Evolutionary conservation across 495 filamentous ascomycete genomes (phyloP).

Genomic region (Amphirosellinia nigrospora): DNA sequence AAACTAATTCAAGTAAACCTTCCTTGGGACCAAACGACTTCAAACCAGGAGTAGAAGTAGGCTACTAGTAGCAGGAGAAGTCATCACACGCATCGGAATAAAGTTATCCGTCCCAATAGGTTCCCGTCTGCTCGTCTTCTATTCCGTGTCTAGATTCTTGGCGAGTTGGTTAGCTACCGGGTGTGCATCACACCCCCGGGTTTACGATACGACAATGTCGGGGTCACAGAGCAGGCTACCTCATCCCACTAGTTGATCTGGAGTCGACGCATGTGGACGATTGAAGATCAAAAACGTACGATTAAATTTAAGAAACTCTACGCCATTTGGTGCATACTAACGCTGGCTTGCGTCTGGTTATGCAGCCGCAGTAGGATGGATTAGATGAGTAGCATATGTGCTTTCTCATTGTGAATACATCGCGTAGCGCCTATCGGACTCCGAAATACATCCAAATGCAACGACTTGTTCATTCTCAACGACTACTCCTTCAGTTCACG

Average conservation of each 20-base stretch:
- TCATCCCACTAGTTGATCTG: not conserved
- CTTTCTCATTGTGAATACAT: not conserved
- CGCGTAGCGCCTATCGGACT: not conserved
- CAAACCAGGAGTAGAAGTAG: constrained; percentile 1
- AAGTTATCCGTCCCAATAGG: not conserved
- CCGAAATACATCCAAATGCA: not conserved
- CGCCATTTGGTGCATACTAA: not conserved
- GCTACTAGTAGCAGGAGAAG: constrained; percentile 4
- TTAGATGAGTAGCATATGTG: not conserved
- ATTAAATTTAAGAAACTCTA: not conserved
- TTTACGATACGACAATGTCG: not conserved
- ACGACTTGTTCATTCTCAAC: not conserved
- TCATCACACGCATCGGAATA: constrained; percentile 3
- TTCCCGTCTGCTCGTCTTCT: not conserved
- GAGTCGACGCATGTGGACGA: not conserved
- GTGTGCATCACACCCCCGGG: not conserved
- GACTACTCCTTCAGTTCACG: not conserved
- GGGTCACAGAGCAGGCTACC: not conserved
- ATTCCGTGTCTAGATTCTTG: not conserved
- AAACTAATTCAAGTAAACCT: not conserved
- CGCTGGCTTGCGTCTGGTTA: not conserved
- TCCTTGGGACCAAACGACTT: constrained; percentile 1
- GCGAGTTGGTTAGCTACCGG: not conserved
- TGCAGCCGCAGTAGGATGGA: not conserved
- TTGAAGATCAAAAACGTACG: constrained; percentile 1